These are phyloP conservation scores for Melanomma pulvis-pyrius DNA, from an alignment of 495 filamentous ascomycete genomes.

Conservation along the genomic window DNA sequence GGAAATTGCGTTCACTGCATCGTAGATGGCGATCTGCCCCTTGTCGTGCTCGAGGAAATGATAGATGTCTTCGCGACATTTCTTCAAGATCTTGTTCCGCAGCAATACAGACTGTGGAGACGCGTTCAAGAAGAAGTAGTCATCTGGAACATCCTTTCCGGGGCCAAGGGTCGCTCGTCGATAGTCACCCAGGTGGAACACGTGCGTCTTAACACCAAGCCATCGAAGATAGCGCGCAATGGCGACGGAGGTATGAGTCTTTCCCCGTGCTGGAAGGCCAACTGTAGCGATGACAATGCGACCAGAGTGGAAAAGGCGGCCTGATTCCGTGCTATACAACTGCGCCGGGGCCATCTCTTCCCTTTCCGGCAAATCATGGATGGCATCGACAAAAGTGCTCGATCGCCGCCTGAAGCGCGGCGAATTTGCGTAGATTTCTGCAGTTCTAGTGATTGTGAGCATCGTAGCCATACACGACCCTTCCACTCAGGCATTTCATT, in stretches of 20 bases:
- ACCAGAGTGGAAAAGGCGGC: slow-evolving; percentile 94
- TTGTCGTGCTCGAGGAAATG: slow-evolving; percentile 95
- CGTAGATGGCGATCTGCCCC: slow-evolving; percentile 97
- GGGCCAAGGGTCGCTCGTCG: slow-evolving; percentile 85
- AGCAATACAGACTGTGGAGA: slow-evolving; percentile 84
- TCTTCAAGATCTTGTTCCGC: slow-evolving; percentile 94
- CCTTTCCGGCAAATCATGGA: slow-evolving; percentile 88
- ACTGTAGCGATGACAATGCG: slow-evolving; percentile 97
- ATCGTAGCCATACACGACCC: not conserved
- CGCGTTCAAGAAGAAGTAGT: slow-evolving; percentile 97
- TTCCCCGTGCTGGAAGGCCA: slow-evolving; percentile 91
- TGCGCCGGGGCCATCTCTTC: slow-evolving; percentile 91
- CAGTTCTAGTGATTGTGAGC: slow-evolving; percentile 58
- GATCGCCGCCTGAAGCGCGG: slow-evolving; percentile 83
- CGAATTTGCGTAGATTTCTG: slow-evolving; percentile 83
- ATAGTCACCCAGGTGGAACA: slow-evolving; percentile 98
- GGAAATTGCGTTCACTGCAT: slow-evolving; percentile 93
- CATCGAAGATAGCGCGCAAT: slow-evolving; percentile 93
- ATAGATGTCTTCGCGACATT: slow-evolving; percentile 96
- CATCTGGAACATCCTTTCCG: slow-evolving; percentile 86
- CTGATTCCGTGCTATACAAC: slow-evolving; percentile 96
- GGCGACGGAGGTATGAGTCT: slow-evolving; percentile 98
- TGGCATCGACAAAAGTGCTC: slow-evolving; percentile 94
- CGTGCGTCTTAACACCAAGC: slow-evolving; percentile 96
- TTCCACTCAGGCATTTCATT: not conserved